Conservation (phyloP, 2,329 filamentous ascomycete species). For the Fusarium camptoceras region DNA sequence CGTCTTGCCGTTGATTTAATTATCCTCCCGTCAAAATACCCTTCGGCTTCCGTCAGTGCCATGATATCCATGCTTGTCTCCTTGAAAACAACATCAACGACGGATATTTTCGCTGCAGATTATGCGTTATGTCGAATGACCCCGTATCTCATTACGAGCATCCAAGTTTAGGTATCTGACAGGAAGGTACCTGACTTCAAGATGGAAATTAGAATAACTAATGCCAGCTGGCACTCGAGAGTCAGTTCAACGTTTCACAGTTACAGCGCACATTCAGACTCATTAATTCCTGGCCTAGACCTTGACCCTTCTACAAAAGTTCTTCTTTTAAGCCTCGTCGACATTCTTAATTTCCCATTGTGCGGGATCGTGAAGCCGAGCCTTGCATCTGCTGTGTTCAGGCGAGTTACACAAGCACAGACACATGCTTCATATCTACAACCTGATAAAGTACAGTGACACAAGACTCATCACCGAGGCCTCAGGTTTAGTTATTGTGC, state of each 20-base stretch:
- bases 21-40: background rate
- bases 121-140: slow-evolving; percentile 9
- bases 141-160: background rate
- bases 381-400: background rate
- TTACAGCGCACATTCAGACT: slow-evolving; percentile 1
- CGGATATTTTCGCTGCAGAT: background rate
- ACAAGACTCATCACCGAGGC: background rate
- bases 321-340: background rate
- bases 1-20: slow-evolving; percentile 30
- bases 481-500: background rate
- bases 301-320: slow-evolving; percentile 7
- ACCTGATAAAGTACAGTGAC: slow-evolving; percentile 3
- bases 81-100: background rate
- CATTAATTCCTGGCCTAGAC: background rate
- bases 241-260: slow-evolving; percentile 34
- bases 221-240: background rate
- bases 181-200: background rate
- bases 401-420: slow-evolving; percentile 26
- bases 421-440: slow-evolving; percentile 25
- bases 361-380: slow-evolving; percentile 8
- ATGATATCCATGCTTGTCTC: background rate
- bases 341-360: background rate
- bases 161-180: background rate
- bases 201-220: background rate
- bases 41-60: slow-evolving; percentile 11